phyloP scores from a whole-genome alignment of 805 yeast genomes.

The Candida vartiovaarae region DNA sequence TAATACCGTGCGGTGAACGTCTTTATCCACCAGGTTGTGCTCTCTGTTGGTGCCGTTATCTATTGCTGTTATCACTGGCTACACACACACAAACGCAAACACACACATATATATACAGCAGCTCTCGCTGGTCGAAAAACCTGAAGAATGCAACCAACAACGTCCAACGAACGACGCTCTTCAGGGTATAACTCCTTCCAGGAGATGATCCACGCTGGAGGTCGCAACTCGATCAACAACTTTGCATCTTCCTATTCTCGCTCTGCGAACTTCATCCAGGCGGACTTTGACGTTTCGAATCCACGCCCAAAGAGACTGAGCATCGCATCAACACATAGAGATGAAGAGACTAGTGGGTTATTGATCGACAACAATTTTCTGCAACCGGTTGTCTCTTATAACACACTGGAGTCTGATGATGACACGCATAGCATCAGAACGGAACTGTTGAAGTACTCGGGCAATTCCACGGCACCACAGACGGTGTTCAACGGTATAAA shows the following conservation, averaged over 20 bases:
- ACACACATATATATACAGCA: background rate
- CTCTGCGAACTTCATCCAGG: constrained; percentile 20
- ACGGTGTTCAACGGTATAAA: constrained; percentile 74
- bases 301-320: constrained; percentile 13
- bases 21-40: too few species aligned
- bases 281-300: constrained; percentile 20
- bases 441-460: constrained; percentile 16
- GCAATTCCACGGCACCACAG: constrained; percentile 60
- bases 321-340: constrained; percentile 7
- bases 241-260: constrained; percentile 23
- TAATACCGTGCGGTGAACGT: too few species aligned
- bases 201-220: constrained; percentile 19
- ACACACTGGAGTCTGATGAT: background rate
- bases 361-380: background rate
- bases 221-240: constrained; percentile 20
- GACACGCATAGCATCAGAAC: constrained; percentile 15
- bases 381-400: background rate
- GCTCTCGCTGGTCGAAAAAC: background rate
- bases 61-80: too few species aligned
- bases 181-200: constrained; percentile 21
- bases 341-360: background rate
- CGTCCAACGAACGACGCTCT: constrained; percentile 10
- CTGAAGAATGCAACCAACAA: background rate
- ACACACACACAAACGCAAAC: too few species aligned
- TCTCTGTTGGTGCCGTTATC: too few species aligned